Evolutionary conservation across 2,329 filamentous ascomycete species (phyloP), one percentile per base, ranked within the genome.

Genomic region (Malbranchea zuffiana): DNA sequence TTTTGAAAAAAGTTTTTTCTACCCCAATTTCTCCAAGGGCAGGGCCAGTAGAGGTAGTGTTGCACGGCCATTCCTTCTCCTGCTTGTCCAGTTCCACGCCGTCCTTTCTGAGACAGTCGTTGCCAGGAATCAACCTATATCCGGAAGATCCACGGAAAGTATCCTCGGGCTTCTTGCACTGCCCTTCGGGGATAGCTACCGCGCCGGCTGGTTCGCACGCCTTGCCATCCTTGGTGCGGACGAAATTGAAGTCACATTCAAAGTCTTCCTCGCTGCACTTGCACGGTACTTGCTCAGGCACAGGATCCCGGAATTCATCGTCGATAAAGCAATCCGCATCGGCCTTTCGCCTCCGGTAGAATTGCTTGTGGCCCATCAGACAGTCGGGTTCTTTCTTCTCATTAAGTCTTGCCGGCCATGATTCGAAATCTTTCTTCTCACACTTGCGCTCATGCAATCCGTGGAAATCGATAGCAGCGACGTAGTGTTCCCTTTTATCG

Each of bases 201-300:
- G 72, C 65, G 0, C 74, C 77, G 17, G 69, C 72, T 5, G 73
- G 70, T 16, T 76, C 67, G 55, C 90, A 96, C 44, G 79, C 70
- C 33, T 72, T 74, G 35, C 73, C 69, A 44, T 88, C 75, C 3
- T 74, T 66, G 23, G 69, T 69, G 48, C 74, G 74, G 41, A 77
- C 66, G 55, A 94, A 96, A 58, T 93, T 92, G 68, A 82, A 94
- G 55, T 96, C 88, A 57, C 90, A 98, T 62, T 98, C 90, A 56
- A 93, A 98, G 57, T 98, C 92, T 21, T 69, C 67, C 40, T 81
- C 75, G 1, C 78, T 77, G 60, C 90, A 98, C 26, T 83, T 75
- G 66, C 90, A 98, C 31, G 75, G 61, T 49, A 84, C 75, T 18
- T 74, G 80, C 43, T 78, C 66, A 1, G 81, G 75, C 21, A 74